phyloP scores from a whole-genome alignment of 2,329 filamentous ascomycete species.

The Colletotrichum lini region DNA sequence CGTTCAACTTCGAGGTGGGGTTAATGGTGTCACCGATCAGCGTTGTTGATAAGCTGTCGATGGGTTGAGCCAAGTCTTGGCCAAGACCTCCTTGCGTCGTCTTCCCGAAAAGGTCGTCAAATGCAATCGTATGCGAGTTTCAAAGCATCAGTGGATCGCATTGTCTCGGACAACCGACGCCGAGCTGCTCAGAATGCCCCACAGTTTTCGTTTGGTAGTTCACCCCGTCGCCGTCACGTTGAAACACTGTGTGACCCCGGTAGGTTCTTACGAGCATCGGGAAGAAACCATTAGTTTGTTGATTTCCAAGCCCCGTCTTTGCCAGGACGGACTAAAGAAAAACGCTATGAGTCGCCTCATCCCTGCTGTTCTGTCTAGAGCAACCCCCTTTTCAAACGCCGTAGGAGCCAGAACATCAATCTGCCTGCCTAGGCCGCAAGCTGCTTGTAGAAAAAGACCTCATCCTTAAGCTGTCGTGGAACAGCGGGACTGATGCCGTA shows the following conservation, averaged over 20 bases:
- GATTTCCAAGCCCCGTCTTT: constrained; percentile 20
- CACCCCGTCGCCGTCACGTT: background rate
- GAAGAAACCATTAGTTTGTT: background rate
- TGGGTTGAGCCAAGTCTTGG: constrained; percentile 3
- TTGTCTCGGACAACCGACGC: constrained; percentile 1
- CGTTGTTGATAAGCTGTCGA: constrained; percentile 22
- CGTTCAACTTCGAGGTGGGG: constrained; percentile 16
- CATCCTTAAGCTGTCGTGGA: constrained; percentile 62
- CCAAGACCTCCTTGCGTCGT: background rate
- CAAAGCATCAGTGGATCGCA: background rate
- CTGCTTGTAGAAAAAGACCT: constrained; percentile 73
- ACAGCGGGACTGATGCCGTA: constrained; percentile 64
- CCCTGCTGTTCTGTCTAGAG: constrained; percentile 22
- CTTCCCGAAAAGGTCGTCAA: background rate
- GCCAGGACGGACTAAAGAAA: background rate
- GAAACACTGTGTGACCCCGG: background rate
- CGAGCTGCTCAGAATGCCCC: background rate
- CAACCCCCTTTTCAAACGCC: constrained; percentile 20
- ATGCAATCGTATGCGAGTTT: background rate
- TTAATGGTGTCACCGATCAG: constrained; percentile 17
- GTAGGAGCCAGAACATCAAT: background rate
- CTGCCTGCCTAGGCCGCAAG: constrained; percentile 48
- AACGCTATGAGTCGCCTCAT: constrained; percentile 27
- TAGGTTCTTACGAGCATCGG: background rate
- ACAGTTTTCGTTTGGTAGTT: background rate